A percentile compares a stretch with the other conserved stretches of the same genome.
Evolutionary conservation across 164 flowering plant genomes (phyloP).

Genomic region (Santalum album): DNA sequence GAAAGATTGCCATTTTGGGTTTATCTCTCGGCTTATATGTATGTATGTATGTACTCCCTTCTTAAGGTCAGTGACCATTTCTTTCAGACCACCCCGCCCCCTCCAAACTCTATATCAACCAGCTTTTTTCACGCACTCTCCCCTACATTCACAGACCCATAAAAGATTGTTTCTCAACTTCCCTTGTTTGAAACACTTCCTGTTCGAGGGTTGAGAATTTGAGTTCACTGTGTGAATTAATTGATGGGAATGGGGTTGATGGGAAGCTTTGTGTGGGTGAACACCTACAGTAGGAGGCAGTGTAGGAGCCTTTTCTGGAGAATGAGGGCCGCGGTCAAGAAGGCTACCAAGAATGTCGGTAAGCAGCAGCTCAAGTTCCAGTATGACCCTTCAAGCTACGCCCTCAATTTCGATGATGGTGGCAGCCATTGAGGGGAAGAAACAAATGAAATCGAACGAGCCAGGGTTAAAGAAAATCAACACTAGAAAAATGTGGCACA

Average conservation of each 20-base stretch:
- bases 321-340: slow-evolving; percentile 50
- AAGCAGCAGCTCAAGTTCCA: slow-evolving; percentile 40
- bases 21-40: background rate
- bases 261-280: slow-evolving; percentile 26
- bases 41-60: background rate
- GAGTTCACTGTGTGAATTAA: too few species aligned
- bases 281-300: slow-evolving; percentile 30
- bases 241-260: slow-evolving; percentile 20
- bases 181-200: background rate
- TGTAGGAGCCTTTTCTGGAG: slow-evolving; percentile 57
- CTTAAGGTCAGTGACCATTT: background rate
- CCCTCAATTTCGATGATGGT: slow-evolving; percentile 78
- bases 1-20: slow-evolving; percentile 9
- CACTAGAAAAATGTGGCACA: slow-evolving; percentile 5
- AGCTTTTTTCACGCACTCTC: background rate
- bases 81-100: background rate
- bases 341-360: slow-evolving; percentile 27
- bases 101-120: too few species aligned
- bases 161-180: background rate
- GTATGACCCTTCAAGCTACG: slow-evolving; percentile 81
- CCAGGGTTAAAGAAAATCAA: slow-evolving; percentile 6
- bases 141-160: background rate
- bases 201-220: background rate
- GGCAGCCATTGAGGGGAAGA: slow-evolving; percentile 13
- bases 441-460: slow-evolving; percentile 7